Evolutionary conservation across 2,329 filamentous ascomycete species (phyloP).

Genomic region (Daldinia sp.): DNA sequence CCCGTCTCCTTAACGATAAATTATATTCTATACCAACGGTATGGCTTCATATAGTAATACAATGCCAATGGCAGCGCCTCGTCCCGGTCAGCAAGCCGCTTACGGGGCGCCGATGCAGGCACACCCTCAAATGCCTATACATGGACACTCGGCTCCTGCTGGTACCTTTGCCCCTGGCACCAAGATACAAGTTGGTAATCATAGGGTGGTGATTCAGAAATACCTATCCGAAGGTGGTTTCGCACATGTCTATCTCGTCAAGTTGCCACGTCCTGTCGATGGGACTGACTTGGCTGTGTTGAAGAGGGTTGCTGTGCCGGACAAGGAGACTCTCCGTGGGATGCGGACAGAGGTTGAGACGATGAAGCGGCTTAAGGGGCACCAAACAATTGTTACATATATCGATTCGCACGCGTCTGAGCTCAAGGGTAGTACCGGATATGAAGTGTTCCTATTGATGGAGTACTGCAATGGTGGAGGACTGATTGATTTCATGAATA

Average conservation of each 20-base stretch:
- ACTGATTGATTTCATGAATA: constrained; percentile 99
- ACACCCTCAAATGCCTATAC: constrained; percentile 42
- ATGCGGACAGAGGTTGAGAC: constrained; percentile 99
- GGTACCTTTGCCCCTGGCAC: constrained; percentile 94
- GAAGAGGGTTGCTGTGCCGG: constrained; percentile 94
- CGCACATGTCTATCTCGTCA: constrained; percentile 97
- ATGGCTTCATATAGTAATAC: constrained; percentile 46
- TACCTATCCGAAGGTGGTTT: constrained; percentile 99
- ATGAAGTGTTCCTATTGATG: constrained; percentile 98
- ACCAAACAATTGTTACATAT: constrained; percentile 95
- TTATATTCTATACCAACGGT: constrained; percentile 3
- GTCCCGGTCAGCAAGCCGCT: constrained; percentile 51
- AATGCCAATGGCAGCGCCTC: constrained; percentile 47
- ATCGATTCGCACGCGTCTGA: constrained; percentile 98
- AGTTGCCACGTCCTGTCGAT: constrained; percentile 77
- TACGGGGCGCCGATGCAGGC: constrained; percentile 56
- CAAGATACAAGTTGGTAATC: constrained; percentile 93
- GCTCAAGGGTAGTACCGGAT: constrained; percentile 88
- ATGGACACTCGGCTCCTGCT: constrained; percentile 60
- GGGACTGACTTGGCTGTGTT: constrained; percentile 84
- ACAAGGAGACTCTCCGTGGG: constrained; percentile 91
- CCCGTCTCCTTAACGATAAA: constrained; percentile 17
- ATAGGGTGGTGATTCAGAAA: constrained; percentile 93
- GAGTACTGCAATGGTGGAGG: constrained; percentile 95
- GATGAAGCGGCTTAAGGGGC: constrained; percentile 99